Conservation (phyloP, 192 early-diverging fungal genomes). For the Diversispora eburnea region DNA sequence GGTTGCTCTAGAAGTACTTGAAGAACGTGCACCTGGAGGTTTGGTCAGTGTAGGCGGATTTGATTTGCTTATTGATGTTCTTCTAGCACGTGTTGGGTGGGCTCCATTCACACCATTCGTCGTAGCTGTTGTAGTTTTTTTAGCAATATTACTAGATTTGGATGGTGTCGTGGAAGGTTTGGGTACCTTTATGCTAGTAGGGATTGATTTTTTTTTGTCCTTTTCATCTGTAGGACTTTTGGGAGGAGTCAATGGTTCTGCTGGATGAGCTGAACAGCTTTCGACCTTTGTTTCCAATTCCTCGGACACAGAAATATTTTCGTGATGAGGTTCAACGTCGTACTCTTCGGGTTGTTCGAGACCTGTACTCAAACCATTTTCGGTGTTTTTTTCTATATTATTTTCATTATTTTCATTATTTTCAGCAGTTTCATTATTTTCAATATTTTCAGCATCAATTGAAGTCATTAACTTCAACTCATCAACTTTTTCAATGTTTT, state of each 20-base stretch:
- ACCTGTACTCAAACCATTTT: neutral
- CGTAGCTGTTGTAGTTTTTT: neutral
- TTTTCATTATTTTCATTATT: neutral
- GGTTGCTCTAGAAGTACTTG: conserved; percentile 13
- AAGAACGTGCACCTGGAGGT: conserved; percentile 1
- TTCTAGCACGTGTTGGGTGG: conserved; percentile 10
- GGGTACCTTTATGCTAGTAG: neutral
- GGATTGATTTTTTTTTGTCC: neutral
- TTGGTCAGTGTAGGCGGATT: neutral
- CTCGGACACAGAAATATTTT: conserved; percentile 10
- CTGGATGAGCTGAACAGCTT: neutral
- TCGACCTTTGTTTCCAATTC: neutral
- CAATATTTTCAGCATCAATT: neutral
- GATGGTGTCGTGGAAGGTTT: neutral
- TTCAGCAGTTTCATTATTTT: neutral
- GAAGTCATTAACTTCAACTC: neutral
- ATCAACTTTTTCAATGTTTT: neutral
- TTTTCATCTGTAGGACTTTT: conserved; percentile 28
- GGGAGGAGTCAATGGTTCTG: conserved; percentile 22
- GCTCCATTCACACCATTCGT: neutral
- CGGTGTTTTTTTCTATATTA: neutral
- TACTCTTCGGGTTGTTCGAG: neutral
- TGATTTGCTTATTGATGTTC: conserved; percentile 10
- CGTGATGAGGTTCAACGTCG: neutral
- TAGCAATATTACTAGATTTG: conserved; percentile 2